These are phyloP conservation scores for Passalora sequoiae DNA, from an alignment of 2,329 filamentous ascomycete species.

Conservation along the genomic window DNA sequence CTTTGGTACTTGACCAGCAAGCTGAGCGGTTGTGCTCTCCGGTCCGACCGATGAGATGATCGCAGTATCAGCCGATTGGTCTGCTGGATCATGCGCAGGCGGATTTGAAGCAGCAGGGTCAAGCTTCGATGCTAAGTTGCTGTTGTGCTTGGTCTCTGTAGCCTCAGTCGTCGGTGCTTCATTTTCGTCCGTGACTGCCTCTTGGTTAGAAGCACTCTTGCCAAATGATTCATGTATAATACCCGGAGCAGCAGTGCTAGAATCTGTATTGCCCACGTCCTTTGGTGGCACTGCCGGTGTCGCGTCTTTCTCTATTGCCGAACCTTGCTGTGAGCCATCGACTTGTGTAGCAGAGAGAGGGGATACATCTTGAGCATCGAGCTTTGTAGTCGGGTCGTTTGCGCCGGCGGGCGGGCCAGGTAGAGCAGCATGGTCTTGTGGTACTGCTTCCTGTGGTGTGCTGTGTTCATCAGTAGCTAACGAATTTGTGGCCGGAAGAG, in stretches of 20 bases:
- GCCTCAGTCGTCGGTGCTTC: not conserved
- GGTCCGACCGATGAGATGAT: not conserved
- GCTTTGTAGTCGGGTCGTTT: slow-evolving; percentile 6
- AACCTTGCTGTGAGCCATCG: slow-evolving; percentile 12
- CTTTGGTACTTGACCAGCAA: not conserved
- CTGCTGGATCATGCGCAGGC: not conserved
- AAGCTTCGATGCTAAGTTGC: not conserved
- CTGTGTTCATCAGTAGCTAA: slow-evolving; percentile 3
- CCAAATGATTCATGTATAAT: not conserved
- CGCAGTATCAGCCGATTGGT: not conserved
- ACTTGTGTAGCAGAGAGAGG: slow-evolving; percentile 10
- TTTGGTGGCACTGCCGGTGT: slow-evolving; percentile 19
- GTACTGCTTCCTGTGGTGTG: slow-evolving; percentile 5
- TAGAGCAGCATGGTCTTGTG: slow-evolving; percentile 4
- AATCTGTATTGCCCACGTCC: slow-evolving; percentile 10
- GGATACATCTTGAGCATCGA: slow-evolving; percentile 7
- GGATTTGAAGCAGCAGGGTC: not conserved
- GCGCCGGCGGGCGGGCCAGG: not conserved
- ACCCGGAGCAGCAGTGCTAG: slow-evolving; percentile 1
- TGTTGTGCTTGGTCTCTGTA: slow-evolving; percentile 1
- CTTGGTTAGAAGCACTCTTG: not conserved
- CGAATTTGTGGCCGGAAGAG: slow-evolving; percentile 15
- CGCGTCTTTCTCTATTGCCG: slow-evolving; percentile 16
- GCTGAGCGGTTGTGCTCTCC: not conserved
- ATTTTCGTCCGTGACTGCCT: slow-evolving; percentile 4